Percentiles rank a stretch among this genome's conserved stretches.
These are phyloP conservation scores for Juncus effusus DNA, from an alignment of 176 grass and related monocot genomes.

Conservation along the genomic window DNA sequence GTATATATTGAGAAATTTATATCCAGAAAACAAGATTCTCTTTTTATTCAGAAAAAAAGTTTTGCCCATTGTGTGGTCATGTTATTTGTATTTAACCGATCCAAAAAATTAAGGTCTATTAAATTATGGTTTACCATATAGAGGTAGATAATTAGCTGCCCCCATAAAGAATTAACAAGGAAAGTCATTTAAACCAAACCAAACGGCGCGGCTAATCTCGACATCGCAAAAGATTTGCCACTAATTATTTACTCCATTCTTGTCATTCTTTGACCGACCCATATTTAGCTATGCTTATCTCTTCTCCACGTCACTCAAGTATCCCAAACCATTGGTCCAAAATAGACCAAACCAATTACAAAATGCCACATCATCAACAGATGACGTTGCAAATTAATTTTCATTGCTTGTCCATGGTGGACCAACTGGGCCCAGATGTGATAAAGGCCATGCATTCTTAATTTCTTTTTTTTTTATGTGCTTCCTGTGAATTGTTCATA, in stretches of 20 bases:
- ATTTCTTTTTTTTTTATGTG: no score
- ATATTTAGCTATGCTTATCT: constrained; percentile 11
- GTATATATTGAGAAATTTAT: no score
- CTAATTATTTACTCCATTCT: no score
- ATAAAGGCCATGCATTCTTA: constrained; percentile 8
- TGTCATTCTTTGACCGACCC: constrained; percentile 17
- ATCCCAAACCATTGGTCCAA: not conserved
- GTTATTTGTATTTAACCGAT: no score
- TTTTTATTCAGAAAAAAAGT: no score
- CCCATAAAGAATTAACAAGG: no score
- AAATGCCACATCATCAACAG: not conserved
- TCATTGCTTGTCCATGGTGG: not conserved
- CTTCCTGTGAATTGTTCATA: no score
- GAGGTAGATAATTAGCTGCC: no score
- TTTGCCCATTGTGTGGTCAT: no score
- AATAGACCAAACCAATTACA: not conserved
- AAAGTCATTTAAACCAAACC: not conserved
- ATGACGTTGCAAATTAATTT: not conserved
- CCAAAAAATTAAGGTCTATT: no score
- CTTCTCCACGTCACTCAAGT: constrained; percentile 1
- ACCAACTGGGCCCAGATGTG: constrained; percentile 11
- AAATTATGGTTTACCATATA: no score
- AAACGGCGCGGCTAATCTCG: constrained; percentile 19
- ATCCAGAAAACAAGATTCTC: no score
- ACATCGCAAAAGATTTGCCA: not conserved